These are phyloP conservation scores for Coffea canephora DNA, from an alignment of 257 asterid species.

Conservation along the genomic window DNA sequence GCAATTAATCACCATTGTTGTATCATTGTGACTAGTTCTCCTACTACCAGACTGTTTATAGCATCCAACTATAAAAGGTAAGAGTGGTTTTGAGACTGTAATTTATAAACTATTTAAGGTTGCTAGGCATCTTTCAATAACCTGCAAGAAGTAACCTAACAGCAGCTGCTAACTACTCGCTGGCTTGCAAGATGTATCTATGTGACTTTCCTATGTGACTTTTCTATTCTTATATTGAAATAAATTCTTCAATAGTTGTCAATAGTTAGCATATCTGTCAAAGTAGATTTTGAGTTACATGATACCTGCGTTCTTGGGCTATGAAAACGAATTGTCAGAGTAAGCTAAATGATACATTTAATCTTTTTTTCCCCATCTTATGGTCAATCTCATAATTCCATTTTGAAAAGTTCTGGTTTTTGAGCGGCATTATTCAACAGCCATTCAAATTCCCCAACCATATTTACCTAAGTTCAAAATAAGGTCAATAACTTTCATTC, in stretches of 20 bases:
- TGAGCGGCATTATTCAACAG: neutral
- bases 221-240: constrained; percentile 3
- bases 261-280: neutral
- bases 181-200: constrained; percentile 37
- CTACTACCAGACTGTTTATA: constrained; percentile 34
- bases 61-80: constrained; percentile 34
- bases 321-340: neutral
- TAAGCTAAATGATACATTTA: too few species aligned
- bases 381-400: neutral
- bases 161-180: constrained; percentile 51
- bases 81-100: constrained; percentile 36
- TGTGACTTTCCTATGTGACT: constrained; percentile 7
- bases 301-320: neutral
- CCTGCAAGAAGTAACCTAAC: constrained; percentile 27
- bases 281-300: neutral
- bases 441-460: too few species aligned
- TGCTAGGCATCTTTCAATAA: constrained; percentile 6
- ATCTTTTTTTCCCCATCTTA: neutral
- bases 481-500: neutral
- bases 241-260: neutral
- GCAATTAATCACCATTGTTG: constrained; percentile 36
- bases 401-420: neutral
- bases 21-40: constrained; percentile 35
- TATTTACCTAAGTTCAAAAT: neutral
- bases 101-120: constrained; percentile 30